Evolutionary conservation across 1,284 basidiomycete genomes (phyloP), one percentile per base, ranked within the genome.

Genomic region (Puccinia hordei): DNA sequence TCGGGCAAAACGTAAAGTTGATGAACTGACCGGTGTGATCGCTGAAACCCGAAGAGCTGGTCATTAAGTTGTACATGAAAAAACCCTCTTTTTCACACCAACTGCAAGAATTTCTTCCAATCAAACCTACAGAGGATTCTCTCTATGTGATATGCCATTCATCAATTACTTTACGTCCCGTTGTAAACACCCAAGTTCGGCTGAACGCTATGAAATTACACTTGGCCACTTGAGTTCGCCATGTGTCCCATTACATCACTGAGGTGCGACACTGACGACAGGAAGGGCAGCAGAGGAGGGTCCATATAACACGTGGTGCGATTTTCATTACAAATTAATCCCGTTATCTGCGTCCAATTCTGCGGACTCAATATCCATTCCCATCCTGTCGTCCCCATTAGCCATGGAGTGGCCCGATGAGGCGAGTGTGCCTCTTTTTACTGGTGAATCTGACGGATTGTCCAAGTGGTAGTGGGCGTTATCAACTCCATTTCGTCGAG

Each of bases 1-100:
- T 86, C 93, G 95, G 86, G 95, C 95, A 84, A 98, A 98, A 89
- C 91, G 93, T 89, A 98, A 98, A 90, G 88, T 97, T 86, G 95
- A 98, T 88, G 95, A 98, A 88, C 90, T 98, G 85, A 89, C 91
- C 83, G 90, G 85, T 82, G 90, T 97, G 86, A 96, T 98, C 88
- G 92, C 94, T 89, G 92, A 93, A 89, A 92, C 91, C 88, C 91
- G 92, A 88, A 89, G 92, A 87, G 82, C 71, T 15, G 77, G 53
- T 35, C 77, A 79, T 59, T 79, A 79, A 63, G 51, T 55, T 41
- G 33, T 75, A 22, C 30, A 78, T 55, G 30, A 53, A 24, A 46
- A 38, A 51, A 35, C 30, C 12, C 35, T 66, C 44, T 51, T 57
- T 61, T 61, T 76, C 59, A 63, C 10, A 17, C 38, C 33, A 38